Percentiles rank a stretch among this genome's conserved stretches.
phyloP scores from a whole-genome alignment of 495 filamentous ascomycete species.

The Halenospora varia region DNA sequence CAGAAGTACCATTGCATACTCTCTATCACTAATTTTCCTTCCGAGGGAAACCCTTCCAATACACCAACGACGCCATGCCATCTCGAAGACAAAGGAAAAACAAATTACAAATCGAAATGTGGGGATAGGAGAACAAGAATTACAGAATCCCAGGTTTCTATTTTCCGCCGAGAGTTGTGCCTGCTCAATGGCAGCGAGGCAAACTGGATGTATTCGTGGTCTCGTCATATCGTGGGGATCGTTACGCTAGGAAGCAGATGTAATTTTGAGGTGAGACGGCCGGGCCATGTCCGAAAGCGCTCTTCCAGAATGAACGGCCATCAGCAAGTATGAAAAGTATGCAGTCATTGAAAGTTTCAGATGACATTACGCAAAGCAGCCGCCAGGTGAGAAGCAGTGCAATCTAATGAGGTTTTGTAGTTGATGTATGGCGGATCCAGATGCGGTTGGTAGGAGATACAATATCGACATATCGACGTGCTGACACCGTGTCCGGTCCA shows the following conservation, averaged over 20 bases:
- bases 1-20: background rate
- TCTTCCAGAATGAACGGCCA: constrained; percentile 5
- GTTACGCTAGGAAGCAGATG: constrained; percentile 21
- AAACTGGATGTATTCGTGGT: constrained; percentile 20
- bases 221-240: constrained; percentile 25
- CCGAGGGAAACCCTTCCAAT: background rate
- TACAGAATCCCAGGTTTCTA: constrained; percentile 2
- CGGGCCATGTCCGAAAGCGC: background rate
- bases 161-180: background rate
- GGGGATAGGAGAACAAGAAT: background rate
- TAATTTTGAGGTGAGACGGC: constrained; percentile 8
- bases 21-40: background rate
- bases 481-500: constrained; percentile 18
- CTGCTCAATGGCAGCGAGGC: constrained; percentile 2
- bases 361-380: constrained; percentile 7
- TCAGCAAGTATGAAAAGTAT: constrained; percentile 6
- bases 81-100: background rate
- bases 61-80: constrained; percentile 2
- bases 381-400: background rate
- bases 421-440: constrained; percentile 16
- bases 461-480: constrained; percentile 15
- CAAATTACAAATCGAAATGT: constrained; percentile 5
- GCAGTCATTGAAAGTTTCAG: constrained; percentile 3
- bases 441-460: constrained; percentile 14
- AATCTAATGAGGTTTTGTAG: constrained; percentile 11